These are phyloP conservation scores for Nothopassalora personata DNA, from an alignment of 2,329 filamentous ascomycete genomes.

Conservation along the genomic window DNA sequence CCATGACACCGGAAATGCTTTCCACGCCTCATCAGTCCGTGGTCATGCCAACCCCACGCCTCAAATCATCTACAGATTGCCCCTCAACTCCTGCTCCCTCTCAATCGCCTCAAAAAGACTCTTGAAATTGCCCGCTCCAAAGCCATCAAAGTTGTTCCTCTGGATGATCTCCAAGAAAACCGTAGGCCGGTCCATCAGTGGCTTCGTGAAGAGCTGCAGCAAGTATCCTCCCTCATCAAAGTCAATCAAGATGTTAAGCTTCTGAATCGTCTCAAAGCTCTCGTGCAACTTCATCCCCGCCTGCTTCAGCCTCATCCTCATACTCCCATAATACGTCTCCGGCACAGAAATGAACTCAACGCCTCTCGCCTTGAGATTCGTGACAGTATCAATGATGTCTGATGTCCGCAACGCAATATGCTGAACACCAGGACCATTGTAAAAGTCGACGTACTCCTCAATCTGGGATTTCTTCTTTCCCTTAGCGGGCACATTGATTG, in stretches of 20 bases:
- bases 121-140: slow-evolving; percentile 94
- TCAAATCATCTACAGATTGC: slow-evolving; percentile 55
- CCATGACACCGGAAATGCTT: too few relatives aligned
- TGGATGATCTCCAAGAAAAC: slow-evolving; percentile 97
- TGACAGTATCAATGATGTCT: slow-evolving; percentile 73
- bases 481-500: slow-evolving; percentile 89
- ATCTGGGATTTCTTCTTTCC: slow-evolving; percentile 93
- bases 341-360: slow-evolving; percentile 92
- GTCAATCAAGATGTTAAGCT: slow-evolving; percentile 83
- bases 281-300: slow-evolving; percentile 60
- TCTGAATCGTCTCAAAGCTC: slow-evolving; percentile 70
- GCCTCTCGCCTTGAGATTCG: slow-evolving; percentile 74
- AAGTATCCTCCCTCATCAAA: slow-evolving; percentile 91
- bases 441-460: slow-evolving; percentile 82
- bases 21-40: too few relatives aligned
- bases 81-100: slow-evolving; percentile 78
- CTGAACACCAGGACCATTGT: slow-evolving; percentile 83
- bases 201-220: slow-evolving; percentile 58
- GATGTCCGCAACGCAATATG: slow-evolving; percentile 82
- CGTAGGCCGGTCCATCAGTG: slow-evolving; percentile 87
- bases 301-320: slow-evolving; percentile 67
- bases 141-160: slow-evolving; percentile 81
- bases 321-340: slow-evolving; percentile 74
- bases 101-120: slow-evolving; percentile 93
- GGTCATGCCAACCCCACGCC: too few relatives aligned